A percentile compares a stretch with the other conserved stretches of the same genome.
Conservation (phyloP, 1,139 yeast genomes). For the Saccharomyces hybrid region DNA sequence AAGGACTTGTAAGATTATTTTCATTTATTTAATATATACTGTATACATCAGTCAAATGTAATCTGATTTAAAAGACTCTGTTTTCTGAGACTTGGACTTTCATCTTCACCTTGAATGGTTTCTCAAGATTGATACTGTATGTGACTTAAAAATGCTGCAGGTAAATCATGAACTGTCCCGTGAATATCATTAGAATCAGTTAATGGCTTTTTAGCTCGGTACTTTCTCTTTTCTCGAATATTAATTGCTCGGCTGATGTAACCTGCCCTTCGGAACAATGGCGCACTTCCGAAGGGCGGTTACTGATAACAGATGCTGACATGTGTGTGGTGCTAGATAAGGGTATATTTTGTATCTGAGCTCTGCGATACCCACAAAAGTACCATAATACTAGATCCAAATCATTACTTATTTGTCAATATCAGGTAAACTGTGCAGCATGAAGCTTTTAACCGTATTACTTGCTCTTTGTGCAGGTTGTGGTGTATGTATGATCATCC, state of each 20-base stretch:
- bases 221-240: background rate
- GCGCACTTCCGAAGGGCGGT: background rate
- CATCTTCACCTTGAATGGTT: too few species aligned
- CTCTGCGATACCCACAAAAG: background rate
- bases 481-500: background rate
- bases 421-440: background rate
- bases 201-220: background rate
- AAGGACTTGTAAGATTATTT: constrained; percentile 14
- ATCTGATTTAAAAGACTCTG: background rate
- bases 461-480: background rate
- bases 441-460: background rate
- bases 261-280: background rate
- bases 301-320: background rate
- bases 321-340: background rate
- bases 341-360: background rate
- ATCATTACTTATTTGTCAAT: background rate
- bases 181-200: background rate
- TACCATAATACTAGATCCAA: background rate
- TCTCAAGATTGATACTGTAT: too few species aligned
- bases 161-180: too few species aligned
- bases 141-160: too few species aligned
- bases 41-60: background rate
- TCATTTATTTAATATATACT: background rate
- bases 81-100: too few species aligned
- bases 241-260: background rate